Evolutionary conservation across 768 basidiomycete genomes (phyloP).

Genomic region (Leccinum disarticulatum): DNA sequence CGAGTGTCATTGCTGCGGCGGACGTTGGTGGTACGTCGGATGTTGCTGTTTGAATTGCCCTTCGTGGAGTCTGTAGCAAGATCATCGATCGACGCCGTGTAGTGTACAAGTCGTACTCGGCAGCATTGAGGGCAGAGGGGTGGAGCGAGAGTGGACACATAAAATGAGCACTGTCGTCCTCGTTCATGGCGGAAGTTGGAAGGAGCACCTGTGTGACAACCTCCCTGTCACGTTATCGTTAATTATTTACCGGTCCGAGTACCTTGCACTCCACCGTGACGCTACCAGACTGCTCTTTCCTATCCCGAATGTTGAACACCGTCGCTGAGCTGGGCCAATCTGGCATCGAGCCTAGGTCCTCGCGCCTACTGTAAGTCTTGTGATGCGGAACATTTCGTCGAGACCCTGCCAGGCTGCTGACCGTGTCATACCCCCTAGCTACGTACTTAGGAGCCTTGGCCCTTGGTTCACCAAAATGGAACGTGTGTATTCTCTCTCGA

Average conservation of each 20-base stretch:
- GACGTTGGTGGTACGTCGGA: background rate
- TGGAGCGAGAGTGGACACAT: conserved; percentile 72
- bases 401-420: background rate
- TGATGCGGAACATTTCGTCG: no score
- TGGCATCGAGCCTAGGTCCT: conserved; percentile 27
- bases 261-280: no score
- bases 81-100: conserved; percentile 47
- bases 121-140: conserved; percentile 71
- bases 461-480: conserved; percentile 30
- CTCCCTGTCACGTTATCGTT: no score
- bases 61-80: conserved; percentile 40
- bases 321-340: conserved; percentile 25
- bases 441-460: conserved; percentile 21
- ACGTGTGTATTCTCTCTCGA: conserved; percentile 14
- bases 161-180: conserved; percentile 6
- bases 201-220: background rate
- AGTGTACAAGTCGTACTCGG: conserved; percentile 70
- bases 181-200: background rate
- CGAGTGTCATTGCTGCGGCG: conserved; percentile 41
- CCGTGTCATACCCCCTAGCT: conserved; percentile 7
- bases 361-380: conserved; percentile 30
- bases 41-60: conserved; percentile 4
- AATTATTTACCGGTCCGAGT: no score
- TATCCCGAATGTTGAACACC: conserved; percentile 21
- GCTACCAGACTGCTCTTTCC: no score